A percentile compares a stretch with the other conserved stretches of the same genome.
phyloP scores from a whole-genome alignment of 2,329 filamentous ascomycete species.

The Cryphonectria parasitica region DNA sequence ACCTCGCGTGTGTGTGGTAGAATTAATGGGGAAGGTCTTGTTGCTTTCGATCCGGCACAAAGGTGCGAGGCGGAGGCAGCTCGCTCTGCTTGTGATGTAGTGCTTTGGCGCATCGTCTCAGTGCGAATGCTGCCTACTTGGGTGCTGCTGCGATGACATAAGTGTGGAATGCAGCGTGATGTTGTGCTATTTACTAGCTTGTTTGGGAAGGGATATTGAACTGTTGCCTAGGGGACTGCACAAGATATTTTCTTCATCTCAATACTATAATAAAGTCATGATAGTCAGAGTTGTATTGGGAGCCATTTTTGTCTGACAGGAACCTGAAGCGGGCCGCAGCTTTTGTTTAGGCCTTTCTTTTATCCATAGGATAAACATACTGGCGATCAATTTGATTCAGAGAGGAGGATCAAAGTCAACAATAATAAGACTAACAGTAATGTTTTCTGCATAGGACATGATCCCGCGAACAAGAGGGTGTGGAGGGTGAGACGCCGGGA shows the following conservation, averaged over 20 bases:
- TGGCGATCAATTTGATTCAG: not conserved
- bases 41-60: not conserved
- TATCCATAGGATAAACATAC: not conserved
- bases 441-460: not conserved
- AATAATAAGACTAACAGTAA: not conserved
- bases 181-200: not conserved
- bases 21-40: no score
- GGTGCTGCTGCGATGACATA: not conserved
- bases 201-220: slow-evolving; percentile 1
- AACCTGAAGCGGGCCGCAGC: not conserved
- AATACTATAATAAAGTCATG: not conserved
- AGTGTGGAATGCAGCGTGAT: not conserved
- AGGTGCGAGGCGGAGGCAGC: not conserved
- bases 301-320: not conserved
- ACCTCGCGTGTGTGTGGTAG: not conserved
- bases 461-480: not conserved
- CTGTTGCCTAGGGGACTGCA: not conserved
- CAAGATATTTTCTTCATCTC: not conserved
- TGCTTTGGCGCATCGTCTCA: not conserved
- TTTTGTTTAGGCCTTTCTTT: not conserved
- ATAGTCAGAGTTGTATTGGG: not conserved
- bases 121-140: not conserved
- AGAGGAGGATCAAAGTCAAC: not conserved
- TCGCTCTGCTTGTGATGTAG: not conserved
- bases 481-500: slow-evolving; percentile 1